phyloP scores from a whole-genome alignment of 2,329 filamentous ascomycete species.

The Aspergillus hiratsukae region DNA sequence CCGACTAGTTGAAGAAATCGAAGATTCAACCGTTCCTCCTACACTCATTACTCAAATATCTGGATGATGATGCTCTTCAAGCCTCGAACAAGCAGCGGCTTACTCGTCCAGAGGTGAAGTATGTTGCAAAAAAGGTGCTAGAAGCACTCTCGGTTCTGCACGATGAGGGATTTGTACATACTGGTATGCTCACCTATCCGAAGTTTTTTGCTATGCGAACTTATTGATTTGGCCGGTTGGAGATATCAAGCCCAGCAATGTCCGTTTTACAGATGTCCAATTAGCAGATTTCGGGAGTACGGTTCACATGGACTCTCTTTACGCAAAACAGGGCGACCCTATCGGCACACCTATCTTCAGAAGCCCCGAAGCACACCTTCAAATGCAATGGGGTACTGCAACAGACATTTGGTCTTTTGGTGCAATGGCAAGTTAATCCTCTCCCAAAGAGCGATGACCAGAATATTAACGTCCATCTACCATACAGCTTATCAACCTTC shows the following conservation, averaged over 20 bases:
- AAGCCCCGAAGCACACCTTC: slow-evolving; percentile 17
- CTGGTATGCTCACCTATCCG: background rate
- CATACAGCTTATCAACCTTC: slow-evolving; percentile 15
- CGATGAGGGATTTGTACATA: slow-evolving; percentile 10
- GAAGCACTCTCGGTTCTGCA: slow-evolving; percentile 10
- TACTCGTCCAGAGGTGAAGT: background rate
- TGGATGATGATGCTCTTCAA: background rate
- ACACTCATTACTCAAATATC: background rate
- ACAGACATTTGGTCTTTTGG: slow-evolving; percentile 21
- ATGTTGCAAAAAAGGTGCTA: background rate
- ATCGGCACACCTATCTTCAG: slow-evolving; percentile 15
- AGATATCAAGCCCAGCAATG: slow-evolving; percentile 18
- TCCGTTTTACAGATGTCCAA: slow-evolving; percentile 17
- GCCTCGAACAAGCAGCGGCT: background rate
- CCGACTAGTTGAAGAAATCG: background rate
- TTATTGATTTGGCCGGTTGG: background rate
- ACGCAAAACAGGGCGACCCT: slow-evolving; percentile 11
- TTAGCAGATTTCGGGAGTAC: slow-evolving; percentile 16
- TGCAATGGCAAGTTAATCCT: slow-evolving; percentile 6
- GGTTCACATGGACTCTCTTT: slow-evolving; percentile 8
- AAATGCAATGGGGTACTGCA: slow-evolving; percentile 15
- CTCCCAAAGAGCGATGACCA: background rate
- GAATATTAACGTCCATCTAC: background rate
- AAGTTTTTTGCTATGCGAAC: background rate
- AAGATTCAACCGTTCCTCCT: background rate